Evolutionary conservation across 192 early-diverging fungal genomes (phyloP), one percentile per base, ranked within the genome.

Genomic region (Backusella morwellensis): DNA sequence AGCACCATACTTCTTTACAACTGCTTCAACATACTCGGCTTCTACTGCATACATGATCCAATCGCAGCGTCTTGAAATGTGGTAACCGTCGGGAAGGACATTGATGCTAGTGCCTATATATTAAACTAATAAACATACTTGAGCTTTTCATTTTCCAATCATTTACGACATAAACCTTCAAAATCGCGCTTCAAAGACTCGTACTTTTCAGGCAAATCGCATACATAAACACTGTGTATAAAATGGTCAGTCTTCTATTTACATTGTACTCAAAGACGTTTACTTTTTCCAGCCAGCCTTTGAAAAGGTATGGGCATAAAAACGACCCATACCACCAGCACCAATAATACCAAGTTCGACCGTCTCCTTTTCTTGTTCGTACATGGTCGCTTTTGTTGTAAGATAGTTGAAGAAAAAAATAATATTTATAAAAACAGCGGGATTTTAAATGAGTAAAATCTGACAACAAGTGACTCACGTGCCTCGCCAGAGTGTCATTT

Each of bases 11-110:
- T 90, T 83, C 40, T 78, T 83, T 34, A 98, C 96, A 4, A 95
- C 94, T 44, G 72, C 75, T 73, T 92, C 92, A 63, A 99, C 94
- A 70, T 92, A 88, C 72, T 94, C 93, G 1, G 98, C 97, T 69
- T 97, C 97, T 3, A 99, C 97, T 12, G 95, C 92, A 89, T 98
- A 99, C 79, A 99, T 90, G 70, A 98, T 94, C 78, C 91, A 93
- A 80, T 99, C 97, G 52, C 93, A 91, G 54, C 87, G 79, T 52
- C 98, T 88, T 19, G 93, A 93, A 23, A 98, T 92, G 66, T 88
- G 89, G 73, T 91, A 93, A 34, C 97, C 97, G 81, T 99, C 95
- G 19, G 74, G 85, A 70, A 92, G 83, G 35, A 97, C 90, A 15
- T 82, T 88, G 63, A 96, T 78, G 6, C 79, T 81, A 26, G 75